Evolutionary conservation across 2,329 filamentous ascomycete genomes (phyloP), one percentile per base, ranked within the genome.

Genomic region (Trichoderma sp.): DNA sequence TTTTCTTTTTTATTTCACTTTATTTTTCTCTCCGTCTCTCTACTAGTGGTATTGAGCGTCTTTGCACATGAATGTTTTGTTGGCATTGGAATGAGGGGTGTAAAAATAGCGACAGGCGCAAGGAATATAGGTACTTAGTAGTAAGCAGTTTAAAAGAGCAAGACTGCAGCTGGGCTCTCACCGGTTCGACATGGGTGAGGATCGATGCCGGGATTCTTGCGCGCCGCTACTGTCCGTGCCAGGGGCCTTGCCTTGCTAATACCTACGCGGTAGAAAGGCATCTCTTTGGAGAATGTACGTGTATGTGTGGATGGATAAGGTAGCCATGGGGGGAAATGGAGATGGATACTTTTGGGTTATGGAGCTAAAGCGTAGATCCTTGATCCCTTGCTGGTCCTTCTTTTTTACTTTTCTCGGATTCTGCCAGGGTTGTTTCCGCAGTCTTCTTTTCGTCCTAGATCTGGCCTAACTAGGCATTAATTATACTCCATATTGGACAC

Each of bases 381-480:
- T 51, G 57, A 28, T 21, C 47, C 45, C 17, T 43, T 50, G 28
- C 44, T 59, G 12, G 17, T 3, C 12, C 28, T 14, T 14, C 10
- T 39, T 39, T 39, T 39, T 1, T 34, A 34, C 30, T 30, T 19
- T 7, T 39, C 3, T 34, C 44, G 57, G 17, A 28, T 15, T 39
- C 6, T 43, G 55, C 21, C 28, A 43, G 45, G 30, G 17, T 45
- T 21, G 19, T 17, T 24, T 39, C 21, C 17, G 51, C 10, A 34
- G 54, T 58, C n/a, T 28, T 26, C 15, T 47, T 58, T 7, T 28
- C 14, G 57, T 60, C 57, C 43, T 24, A 60, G 57, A 60, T 60
- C 57, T 60, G 34, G 34, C 57, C 45, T 10, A 60, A 48, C 28
- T 59, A 21, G 51, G 51, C 17, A 52, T 19, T 39, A 39, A 9